Conservation (phyloP, 2,329 filamentous ascomycete genomes). For the Colletotrichum filicis region DNA sequence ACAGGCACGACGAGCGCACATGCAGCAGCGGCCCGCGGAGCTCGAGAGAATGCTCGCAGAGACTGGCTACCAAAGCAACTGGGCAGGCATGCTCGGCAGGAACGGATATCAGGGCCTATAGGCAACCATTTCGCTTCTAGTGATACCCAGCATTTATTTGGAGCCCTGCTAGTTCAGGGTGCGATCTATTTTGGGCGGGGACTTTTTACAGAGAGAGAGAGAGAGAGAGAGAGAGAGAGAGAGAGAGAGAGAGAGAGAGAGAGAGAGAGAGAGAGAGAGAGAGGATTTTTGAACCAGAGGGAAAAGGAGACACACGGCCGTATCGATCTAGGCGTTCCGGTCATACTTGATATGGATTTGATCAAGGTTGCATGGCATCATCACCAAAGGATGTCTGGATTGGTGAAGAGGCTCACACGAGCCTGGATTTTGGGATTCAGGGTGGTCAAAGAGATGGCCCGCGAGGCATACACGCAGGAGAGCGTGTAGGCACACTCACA, state of each 20-base stretch:
- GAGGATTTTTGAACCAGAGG: too few relatives aligned
- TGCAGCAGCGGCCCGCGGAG: slow-evolving; percentile 35
- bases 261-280: background rate
- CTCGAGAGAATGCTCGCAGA: slow-evolving; percentile 36
- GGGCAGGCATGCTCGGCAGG: slow-evolving; percentile 35
- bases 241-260: background rate
- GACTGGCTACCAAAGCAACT: slow-evolving; percentile 34
- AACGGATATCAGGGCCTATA: slow-evolving; percentile 34
- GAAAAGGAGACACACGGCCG: background rate
- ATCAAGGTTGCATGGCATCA: slow-evolving; percentile 7
- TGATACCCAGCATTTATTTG: slow-evolving; percentile 36
- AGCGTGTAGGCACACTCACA: slow-evolving; percentile 2
- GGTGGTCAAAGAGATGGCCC: background rate
- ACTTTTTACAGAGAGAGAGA: background rate
- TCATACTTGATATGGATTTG: slow-evolving; percentile 16
- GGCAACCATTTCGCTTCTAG: slow-evolving; percentile 32
- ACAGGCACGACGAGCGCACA: slow-evolving; percentile 32
- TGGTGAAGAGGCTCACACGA: slow-evolving; percentile 2
- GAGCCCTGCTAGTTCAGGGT: slow-evolving; percentile 33
- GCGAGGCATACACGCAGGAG: slow-evolving; percentile 2
- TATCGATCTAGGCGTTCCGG: slow-evolving; percentile 24
- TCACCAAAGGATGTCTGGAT: background rate
- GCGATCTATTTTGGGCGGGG: slow-evolving; percentile 23
- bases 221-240: too few relatives aligned
- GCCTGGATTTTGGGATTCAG: background rate